A percentile compares a stretch with the other conserved stretches of the same genome.
phyloP scores from a whole-genome alignment of 306 rosid genomes.

The Lablab purpureus region DNA sequence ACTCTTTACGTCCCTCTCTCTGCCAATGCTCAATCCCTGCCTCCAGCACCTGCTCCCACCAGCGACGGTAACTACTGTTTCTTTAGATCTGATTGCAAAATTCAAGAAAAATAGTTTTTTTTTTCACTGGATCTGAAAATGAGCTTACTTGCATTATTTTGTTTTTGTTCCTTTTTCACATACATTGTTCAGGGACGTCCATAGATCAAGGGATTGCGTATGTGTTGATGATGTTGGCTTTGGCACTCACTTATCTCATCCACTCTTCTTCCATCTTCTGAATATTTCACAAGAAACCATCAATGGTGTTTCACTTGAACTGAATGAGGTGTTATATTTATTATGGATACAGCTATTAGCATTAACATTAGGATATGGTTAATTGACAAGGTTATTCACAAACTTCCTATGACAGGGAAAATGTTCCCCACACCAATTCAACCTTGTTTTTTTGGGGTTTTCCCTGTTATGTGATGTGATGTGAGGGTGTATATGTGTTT shows the following conservation, averaged over 20 bases:
- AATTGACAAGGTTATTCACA: neutral
- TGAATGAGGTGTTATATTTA: neutral
- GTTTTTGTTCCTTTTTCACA: neutral
- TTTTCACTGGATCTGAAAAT: neutral
- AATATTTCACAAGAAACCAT: neutral
- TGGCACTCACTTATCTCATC: constrained; percentile 63
- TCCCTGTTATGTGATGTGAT: neutral
- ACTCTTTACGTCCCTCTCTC: constrained; percentile 52
- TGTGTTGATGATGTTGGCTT: constrained; percentile 63
- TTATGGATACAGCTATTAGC: neutral
- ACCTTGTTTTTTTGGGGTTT: neutral
- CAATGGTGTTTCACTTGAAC: neutral
- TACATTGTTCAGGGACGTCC: constrained; percentile 52
- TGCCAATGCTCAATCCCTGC: constrained; percentile 52
- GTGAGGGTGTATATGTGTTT: too few relatives aligned
- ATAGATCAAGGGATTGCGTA: constrained; percentile 77
- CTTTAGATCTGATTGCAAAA: neutral
- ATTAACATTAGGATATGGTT: constrained; percentile 16
- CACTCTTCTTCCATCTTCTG: constrained; percentile 49
- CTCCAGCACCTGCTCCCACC: constrained; percentile 68
- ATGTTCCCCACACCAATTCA: neutral
- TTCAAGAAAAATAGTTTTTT: neutral
- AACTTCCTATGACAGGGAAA: neutral
- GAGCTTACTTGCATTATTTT: neutral
- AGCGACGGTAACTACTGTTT: constrained; percentile 60